A percentile compares a stretch with the other conserved stretches of the same genome.
These are phyloP conservation scores for Lactarius sanguifluus DNA, from an alignment of 768 basidiomycete genomes.

Conservation along the genomic window DNA sequence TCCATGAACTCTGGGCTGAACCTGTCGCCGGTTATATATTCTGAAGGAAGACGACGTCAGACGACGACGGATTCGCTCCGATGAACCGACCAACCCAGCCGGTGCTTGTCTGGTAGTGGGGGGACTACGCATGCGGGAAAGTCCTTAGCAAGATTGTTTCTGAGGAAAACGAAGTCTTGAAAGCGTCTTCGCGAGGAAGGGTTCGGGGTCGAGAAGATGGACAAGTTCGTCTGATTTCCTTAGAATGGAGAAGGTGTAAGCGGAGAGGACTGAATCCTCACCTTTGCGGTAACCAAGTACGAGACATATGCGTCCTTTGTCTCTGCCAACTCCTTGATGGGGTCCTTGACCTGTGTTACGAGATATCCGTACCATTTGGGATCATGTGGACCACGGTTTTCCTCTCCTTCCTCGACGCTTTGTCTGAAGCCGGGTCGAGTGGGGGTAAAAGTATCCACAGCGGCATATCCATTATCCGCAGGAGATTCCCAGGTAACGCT, in stretches of 20 bases:
- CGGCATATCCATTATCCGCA: conserved; percentile 52
- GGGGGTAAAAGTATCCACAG: conserved; percentile 39
- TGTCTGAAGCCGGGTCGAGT: conserved; percentile 79
- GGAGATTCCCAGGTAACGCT: conserved; percentile 89
- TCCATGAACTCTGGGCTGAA: conserved; percentile 99
- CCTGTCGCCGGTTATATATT: conserved; percentile 96
- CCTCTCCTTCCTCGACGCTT: conserved; percentile 68
- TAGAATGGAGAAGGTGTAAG: conserved; percentile 1
- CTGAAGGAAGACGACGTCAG: conserved; percentile 42
- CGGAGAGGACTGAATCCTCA: conserved; percentile 38
- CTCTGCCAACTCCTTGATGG: conserved; percentile 93
- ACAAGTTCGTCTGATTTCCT: conserved; percentile 74
- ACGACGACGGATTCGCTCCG: not conserved
- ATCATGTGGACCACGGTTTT: conserved; percentile 65
- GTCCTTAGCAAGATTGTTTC: conserved; percentile 83
- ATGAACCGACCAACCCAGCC: conserved; percentile 70
- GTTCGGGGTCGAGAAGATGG: conserved; percentile 74
- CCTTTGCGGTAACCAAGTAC: conserved; percentile 88
- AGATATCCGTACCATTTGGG: conserved; percentile 92
- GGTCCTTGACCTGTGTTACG: conserved; percentile 81
- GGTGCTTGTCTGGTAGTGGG: conserved; percentile 93
- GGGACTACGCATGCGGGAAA: conserved; percentile 99
- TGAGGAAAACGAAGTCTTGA: conserved; percentile 94
- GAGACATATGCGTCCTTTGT: conserved; percentile 98
- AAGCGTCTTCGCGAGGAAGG: conserved; percentile 85